phyloP scores from a whole-genome alignment of 2,329 filamentous ascomycete species.

The Arthrobotrys musiformis region DNA sequence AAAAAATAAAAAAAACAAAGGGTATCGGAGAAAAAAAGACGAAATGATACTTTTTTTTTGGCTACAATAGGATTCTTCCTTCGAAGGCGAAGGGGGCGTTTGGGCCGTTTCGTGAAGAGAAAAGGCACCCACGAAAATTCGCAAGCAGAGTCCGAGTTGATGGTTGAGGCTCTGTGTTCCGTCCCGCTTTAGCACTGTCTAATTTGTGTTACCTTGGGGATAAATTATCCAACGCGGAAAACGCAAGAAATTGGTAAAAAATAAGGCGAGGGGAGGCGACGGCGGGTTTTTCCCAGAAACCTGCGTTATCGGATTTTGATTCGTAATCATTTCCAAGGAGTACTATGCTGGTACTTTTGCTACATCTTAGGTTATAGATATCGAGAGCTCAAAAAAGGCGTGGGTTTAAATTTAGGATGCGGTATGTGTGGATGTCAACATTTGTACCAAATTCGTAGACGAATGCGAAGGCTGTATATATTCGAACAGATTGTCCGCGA shows the following conservation, averaged over 20 bases:
- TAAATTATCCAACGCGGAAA: constrained; percentile 9
- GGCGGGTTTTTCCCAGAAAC: not conserved
- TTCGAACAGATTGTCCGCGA: not conserved
- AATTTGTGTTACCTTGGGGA: constrained; percentile 8
- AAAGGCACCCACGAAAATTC: not conserved
- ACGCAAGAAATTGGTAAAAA: not conserved
- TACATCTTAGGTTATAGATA: too few species aligned
- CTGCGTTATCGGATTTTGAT: not conserved
- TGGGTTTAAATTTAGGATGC: too few species aligned
- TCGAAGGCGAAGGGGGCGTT: not conserved
- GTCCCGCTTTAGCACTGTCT: not conserved
- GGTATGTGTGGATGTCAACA: too few species aligned
- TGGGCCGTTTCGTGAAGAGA: not conserved
- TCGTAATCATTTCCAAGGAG: not conserved
- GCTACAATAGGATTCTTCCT: constrained; percentile 9
- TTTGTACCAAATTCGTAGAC: not conserved
- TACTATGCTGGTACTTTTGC: not conserved
- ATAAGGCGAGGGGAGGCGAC: constrained; percentile 2
- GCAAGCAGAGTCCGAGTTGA: not conserved
- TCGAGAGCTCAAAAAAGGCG: too few species aligned
- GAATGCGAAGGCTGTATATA: not conserved
- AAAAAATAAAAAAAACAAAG: not conserved
- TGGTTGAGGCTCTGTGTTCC: constrained; percentile 9
- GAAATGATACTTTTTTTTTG: too few species aligned
- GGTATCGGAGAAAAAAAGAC: not conserved